Evolutionary conservation across 768 basidiomycete species (phyloP), one percentile per base, ranked within the genome.

Genomic region (Sistotremastrum niveocremeum): DNA sequence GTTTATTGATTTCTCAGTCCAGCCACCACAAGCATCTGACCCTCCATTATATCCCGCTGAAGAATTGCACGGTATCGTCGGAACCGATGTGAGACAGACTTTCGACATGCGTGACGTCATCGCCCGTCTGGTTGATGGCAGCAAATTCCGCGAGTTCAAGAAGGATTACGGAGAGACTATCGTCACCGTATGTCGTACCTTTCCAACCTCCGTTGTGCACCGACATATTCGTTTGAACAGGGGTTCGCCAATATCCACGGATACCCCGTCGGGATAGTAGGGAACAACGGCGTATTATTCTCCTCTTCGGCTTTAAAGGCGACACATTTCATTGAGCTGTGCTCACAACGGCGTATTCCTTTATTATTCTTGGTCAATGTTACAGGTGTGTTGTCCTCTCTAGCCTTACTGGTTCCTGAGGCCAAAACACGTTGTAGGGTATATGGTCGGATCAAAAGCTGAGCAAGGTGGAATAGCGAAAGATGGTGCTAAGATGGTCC

Each of bases 31-130:
- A 47, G 51, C 60, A 31, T 63, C 84, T 5, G 82, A 87, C 59
- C 71, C 73, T 3, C 91, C 91, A 3, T 56, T 94, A 8, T 90
- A 89, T 58, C 73, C 83, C 44, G 72, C 81, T 4, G 70, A 74
- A 4, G 91, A 97, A 48, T 67, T 97, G 6, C 85, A 91, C 60
- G 87, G 87, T 31, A 88, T 95, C 50, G 88, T 94, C 31, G 89
- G 89, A 5, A 84, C 87, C 3, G 91, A 95, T 56, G 72, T 83
- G 20, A 77, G 84, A 29, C 88, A 93, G 61, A 65, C 81, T 0
- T 94, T 93, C 58, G 90, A 95, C 60, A 90, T 94, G 83, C 73
- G 88, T 35, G 91, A 95, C 58, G 81, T 97, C 8, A 89, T 97
- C 53, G 81, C 90, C 30, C 79, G 91, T 30, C 67, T 93, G 37